Evolutionary conservation across 495 filamentous ascomycete genomes (phyloP).

Genomic region (Annulohypoxylon stygium): DNA sequence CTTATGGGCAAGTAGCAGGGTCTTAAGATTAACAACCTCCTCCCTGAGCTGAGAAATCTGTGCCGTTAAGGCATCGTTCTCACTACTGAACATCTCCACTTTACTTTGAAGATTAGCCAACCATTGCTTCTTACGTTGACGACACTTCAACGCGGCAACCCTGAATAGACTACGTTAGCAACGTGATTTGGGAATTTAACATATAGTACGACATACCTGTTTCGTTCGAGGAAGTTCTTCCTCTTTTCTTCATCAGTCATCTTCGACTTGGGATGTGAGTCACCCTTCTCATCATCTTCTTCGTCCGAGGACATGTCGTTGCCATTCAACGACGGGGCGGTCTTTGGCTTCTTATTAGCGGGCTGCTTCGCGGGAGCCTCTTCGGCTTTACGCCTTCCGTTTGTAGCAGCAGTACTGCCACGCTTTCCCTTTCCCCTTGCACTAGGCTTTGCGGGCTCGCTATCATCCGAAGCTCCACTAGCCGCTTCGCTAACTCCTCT

Average conservation of each 20-base stretch:
- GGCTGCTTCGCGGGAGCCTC: slow-evolving; percentile 74
- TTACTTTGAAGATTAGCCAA: slow-evolving; percentile 94
- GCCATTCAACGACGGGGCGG: slow-evolving; percentile 54
- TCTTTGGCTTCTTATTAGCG: slow-evolving; percentile 79
- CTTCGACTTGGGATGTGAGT: slow-evolving; percentile 71
- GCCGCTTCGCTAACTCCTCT: slow-evolving; percentile 76
- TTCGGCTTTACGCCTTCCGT: slow-evolving; percentile 83
- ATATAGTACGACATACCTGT: slow-evolving; percentile 75
- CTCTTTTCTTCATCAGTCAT: slow-evolving; percentile 99
- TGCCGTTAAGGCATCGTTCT: slow-evolving; percentile 88
- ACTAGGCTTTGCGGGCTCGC: slow-evolving; percentile 71
- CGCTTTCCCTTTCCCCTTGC: slow-evolving; percentile 80
- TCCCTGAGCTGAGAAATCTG: slow-evolving; percentile 88
- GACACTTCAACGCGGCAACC: slow-evolving; percentile 95
- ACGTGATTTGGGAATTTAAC: slow-evolving; percentile 3
- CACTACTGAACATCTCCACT: slow-evolving; percentile 88
- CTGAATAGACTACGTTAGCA: slow-evolving; percentile 62
- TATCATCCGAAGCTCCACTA: slow-evolving; percentile 79
- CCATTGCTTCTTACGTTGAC: slow-evolving; percentile 99
- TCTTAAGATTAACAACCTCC: slow-evolving; percentile 94
- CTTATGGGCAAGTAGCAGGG: slow-evolving; percentile 92
- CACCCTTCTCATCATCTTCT: slow-evolving; percentile 64
- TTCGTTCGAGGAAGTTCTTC: slow-evolving; percentile 96
- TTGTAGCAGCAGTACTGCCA: slow-evolving; percentile 56
- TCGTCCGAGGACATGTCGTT: slow-evolving; percentile 66